Conservation (phyloP, 1,284 basidiomycete species). For the Amylostereum chailletii region DNA sequence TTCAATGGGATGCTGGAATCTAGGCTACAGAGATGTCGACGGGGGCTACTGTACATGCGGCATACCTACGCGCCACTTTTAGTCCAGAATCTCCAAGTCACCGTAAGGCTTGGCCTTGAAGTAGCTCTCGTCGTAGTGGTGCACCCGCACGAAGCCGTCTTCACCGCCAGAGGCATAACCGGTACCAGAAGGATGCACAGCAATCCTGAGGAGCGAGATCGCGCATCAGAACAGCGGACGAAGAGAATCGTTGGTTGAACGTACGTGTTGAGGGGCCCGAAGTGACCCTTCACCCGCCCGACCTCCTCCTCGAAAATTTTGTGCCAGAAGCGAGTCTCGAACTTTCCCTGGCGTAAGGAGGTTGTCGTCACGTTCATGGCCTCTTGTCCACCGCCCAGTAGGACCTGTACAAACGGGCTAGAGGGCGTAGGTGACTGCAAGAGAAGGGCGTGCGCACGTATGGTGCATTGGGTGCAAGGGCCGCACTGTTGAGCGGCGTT, state of each 20-base stretch:
- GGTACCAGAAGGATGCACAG: constrained; percentile 85
- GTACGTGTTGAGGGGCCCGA: constrained; percentile 96
- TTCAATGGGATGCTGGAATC: too few species aligned
- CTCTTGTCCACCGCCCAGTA: constrained; percentile 95
- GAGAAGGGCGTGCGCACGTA: constrained; percentile 46
- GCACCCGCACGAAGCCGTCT: constrained; percentile 91
- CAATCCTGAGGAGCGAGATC: constrained; percentile 47
- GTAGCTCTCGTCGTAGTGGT: constrained; percentile 89
- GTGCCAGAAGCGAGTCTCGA: constrained; percentile 99
- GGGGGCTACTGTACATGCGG: too few species aligned
- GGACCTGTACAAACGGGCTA: constrained; percentile 39
- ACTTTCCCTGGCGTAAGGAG: constrained; percentile 88
- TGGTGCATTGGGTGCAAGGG: constrained; percentile 77
- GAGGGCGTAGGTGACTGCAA: neutral
- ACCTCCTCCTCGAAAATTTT: constrained; percentile 98
- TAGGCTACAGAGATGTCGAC: too few species aligned
- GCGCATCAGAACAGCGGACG: neutral
- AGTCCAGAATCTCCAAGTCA: constrained; percentile 73
- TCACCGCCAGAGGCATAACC: constrained; percentile 94
- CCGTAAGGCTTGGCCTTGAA: constrained; percentile 87
- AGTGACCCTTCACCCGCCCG: constrained; percentile 92
- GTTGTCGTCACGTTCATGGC: constrained; percentile 98
- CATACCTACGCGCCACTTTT: neutral
- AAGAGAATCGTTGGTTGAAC: constrained; percentile 20
- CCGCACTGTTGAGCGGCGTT: constrained; percentile 93